Evolutionary conservation across 495 filamentous ascomycete genomes (phyloP).

Genomic region (Penicillium verhagenii): DNA sequence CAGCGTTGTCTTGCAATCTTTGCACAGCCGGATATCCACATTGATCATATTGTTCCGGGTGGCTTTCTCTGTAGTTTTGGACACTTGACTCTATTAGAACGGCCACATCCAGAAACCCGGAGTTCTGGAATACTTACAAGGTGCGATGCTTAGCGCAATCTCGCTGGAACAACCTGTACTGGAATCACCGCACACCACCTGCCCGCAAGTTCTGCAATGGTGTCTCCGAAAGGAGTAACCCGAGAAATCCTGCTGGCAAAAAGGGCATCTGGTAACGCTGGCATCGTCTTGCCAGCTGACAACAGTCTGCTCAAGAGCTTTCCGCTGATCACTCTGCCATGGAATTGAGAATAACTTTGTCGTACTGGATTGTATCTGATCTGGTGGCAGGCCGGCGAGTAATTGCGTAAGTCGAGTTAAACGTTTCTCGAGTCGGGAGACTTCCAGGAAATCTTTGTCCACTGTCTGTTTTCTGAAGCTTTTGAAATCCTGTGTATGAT

Average conservation of each 20-base stretch:
- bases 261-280: slow-evolving; percentile 76
- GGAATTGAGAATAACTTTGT: slow-evolving; percentile 58
- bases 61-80: slow-evolving; percentile 61
- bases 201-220: slow-evolving; percentile 90
- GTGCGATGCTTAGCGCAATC: slow-evolving; percentile 73
- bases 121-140: slow-evolving; percentile 52
- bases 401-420: slow-evolving; percentile 87
- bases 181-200: slow-evolving; percentile 86
- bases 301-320: slow-evolving; percentile 82
- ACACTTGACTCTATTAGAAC: slow-evolving; percentile 37
- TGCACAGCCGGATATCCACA: slow-evolving; percentile 87
- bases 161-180: slow-evolving; percentile 82
- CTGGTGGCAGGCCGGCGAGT: slow-evolving; percentile 66
- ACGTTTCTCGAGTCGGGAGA: slow-evolving; percentile 85
- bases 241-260: slow-evolving; percentile 92
- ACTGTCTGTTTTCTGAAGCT: slow-evolving; percentile 70
- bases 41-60: slow-evolving; percentile 50
- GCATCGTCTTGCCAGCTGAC: slow-evolving; percentile 95
- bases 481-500: slow-evolving; percentile 69
- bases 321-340: slow-evolving; percentile 64
- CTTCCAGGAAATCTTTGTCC: slow-evolving; percentile 79
- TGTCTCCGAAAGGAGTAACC: slow-evolving; percentile 86
- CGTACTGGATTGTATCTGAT: slow-evolving; percentile 48
- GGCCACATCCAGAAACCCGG: neutral
- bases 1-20: slow-evolving; percentile 79